Evolutionary conservation across 768 basidiomycete species (phyloP).

Genomic region (Boletus rufocinnamomeus): DNA sequence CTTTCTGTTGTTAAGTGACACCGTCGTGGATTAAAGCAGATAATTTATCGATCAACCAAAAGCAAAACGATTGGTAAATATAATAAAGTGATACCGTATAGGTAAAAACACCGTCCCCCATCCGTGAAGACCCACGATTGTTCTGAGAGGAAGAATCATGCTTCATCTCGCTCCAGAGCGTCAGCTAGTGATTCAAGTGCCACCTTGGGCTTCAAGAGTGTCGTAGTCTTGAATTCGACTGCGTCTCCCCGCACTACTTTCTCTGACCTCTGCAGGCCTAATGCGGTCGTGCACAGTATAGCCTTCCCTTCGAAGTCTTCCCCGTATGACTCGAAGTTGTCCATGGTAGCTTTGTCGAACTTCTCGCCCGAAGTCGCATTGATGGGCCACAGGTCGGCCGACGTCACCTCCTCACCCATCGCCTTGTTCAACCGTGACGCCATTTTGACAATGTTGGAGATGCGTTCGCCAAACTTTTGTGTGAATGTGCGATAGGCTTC

Average conservation of each 20-base stretch:
- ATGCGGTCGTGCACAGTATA: conserved; percentile 58
- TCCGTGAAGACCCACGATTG: conserved; percentile 1
- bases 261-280: conserved; percentile 48
- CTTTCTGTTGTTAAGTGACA: conserved; percentile 10
- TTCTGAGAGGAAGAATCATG: conserved; percentile 12
- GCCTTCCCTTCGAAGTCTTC: conserved; percentile 18
- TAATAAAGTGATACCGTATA: conserved; percentile 26
- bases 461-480: conserved; percentile 38
- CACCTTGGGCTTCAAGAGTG: conserved; percentile 58
- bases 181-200: conserved; percentile 42
- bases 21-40: conserved; percentile 8
- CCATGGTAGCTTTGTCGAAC: conserved; percentile 48
- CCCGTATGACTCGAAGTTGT: conserved; percentile 40
- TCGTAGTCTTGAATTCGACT: conserved; percentile 50
- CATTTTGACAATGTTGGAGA: conserved; percentile 38
- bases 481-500: conserved; percentile 34
- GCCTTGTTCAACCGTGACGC: conserved; percentile 42
- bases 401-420: conserved; percentile 59
- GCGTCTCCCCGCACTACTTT: conserved; percentile 38
- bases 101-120: conserved; percentile 7
- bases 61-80: conserved; percentile 26
- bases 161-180: conserved; percentile 30
- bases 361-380: conserved; percentile 44
- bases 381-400: conserved; percentile 55
- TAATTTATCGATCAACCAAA: conserved; percentile 29